Percentiles rank a stretch among this genome's conserved stretches.
Evolutionary conservation across 1,284 basidiomycete genomes (phyloP).

Genomic region (Neonothopanus nambi): DNA sequence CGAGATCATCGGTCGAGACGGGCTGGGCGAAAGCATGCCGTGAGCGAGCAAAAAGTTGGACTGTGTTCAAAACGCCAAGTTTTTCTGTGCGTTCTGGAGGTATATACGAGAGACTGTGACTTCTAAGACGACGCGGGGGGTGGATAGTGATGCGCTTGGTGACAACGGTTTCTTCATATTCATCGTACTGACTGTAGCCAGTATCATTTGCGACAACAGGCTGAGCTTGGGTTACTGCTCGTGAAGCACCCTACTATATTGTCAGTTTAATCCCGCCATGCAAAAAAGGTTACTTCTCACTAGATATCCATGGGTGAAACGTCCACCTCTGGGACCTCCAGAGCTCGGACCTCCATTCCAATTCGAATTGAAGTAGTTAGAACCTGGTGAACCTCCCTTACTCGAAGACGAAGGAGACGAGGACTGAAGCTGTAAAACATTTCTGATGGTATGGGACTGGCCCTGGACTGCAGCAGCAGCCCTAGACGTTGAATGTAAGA

Average conservation of each 20-base stretch:
- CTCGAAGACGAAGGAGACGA: slow-evolving; percentile 36
- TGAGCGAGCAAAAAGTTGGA: slow-evolving; percentile 59
- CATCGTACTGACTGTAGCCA: slow-evolving; percentile 48
- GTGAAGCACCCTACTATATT: slow-evolving; percentile 53
- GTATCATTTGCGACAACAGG: slow-evolving; percentile 53
- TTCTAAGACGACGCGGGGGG: slow-evolving; percentile 42
- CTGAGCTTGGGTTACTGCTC: slow-evolving; percentile 71
- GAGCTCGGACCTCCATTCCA: slow-evolving; percentile 51
- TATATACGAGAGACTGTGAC: slow-evolving; percentile 56
- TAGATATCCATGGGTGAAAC: slow-evolving; percentile 64
- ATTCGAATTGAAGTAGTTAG: slow-evolving; percentile 13
- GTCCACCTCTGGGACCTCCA: slow-evolving; percentile 63
- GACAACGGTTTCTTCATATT: slow-evolving; percentile 47
- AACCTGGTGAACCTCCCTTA: slow-evolving; percentile 7
- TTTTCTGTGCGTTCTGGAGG: slow-evolving; percentile 43
- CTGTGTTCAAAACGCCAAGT: slow-evolving; percentile 57
- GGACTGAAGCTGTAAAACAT: slow-evolving; percentile 69
- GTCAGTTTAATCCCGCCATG: slow-evolving; percentile 8
- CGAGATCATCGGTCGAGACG: not conserved
- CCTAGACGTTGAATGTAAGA: slow-evolving; percentile 72
- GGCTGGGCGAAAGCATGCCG: slow-evolving; percentile 49
- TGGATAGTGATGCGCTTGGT: slow-evolving; percentile 33
- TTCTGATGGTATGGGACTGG: slow-evolving; percentile 67
- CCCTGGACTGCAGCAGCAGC: slow-evolving; percentile 74
- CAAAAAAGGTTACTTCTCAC: slow-evolving; percentile 31